phyloP scores from a whole-genome alignment of 2,329 filamentous ascomycete genomes.

The Talaromyces sp. region DNA sequence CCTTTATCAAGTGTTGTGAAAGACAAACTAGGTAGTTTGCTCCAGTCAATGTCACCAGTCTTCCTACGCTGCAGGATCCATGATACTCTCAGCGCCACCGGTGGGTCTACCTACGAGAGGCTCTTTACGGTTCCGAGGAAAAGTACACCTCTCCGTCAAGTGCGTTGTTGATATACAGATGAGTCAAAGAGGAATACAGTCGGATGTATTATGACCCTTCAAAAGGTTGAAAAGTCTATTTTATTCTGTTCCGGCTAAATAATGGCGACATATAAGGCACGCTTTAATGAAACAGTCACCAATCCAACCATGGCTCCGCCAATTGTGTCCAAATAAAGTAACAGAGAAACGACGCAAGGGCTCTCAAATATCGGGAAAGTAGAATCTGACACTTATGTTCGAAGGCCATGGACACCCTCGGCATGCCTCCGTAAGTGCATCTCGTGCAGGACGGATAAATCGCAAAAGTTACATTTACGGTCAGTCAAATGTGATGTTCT shows the following conservation, averaged over 20 bases:
- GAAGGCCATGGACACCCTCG: constrained; percentile 17
- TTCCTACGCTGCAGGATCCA: too few relatives aligned
- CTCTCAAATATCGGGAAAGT: constrained; percentile 8
- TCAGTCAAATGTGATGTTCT: constrained; percentile 22
- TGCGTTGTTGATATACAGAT: too few relatives aligned
- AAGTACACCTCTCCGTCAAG: too few relatives aligned
- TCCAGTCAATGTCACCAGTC: too few relatives aligned
- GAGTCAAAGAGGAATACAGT: too few relatives aligned
- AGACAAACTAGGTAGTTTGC: too few relatives aligned
- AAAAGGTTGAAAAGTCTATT: too few relatives aligned
- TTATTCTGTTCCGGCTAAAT: background rate
- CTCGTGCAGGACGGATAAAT: constrained; percentile 17
- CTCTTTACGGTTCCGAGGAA: too few relatives aligned
- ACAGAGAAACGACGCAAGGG: background rate
- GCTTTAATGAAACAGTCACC: background rate
- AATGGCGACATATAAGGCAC: background rate
- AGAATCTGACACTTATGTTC: constrained; percentile 13
- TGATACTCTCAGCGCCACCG: too few relatives aligned
- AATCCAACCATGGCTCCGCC: background rate
- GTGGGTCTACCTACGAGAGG: too few relatives aligned
- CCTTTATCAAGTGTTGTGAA: too few relatives aligned
- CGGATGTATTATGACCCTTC: too few relatives aligned
- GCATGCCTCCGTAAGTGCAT: constrained; percentile 23
- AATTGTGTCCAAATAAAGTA: background rate
- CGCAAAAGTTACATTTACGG: constrained; percentile 23